Evolutionary conservation across 1,139 yeast species (phyloP).

Genomic region (Candida albicans): DNA sequence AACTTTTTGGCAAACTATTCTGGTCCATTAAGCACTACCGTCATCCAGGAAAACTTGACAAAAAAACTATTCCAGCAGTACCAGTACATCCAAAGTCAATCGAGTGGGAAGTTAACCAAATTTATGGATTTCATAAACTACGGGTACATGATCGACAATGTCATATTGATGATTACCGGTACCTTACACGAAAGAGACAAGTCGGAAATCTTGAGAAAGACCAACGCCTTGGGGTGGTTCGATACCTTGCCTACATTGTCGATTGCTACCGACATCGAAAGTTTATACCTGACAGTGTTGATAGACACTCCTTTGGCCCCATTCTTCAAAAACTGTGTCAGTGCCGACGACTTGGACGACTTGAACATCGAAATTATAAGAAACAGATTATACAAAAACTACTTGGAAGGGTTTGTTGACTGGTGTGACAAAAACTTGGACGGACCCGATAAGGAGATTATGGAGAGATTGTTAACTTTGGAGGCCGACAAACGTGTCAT

Average conservation of each 20-base stretch:
- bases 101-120: constrained; percentile 74
- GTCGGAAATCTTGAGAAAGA: constrained; percentile 79
- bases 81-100: constrained; percentile 79
- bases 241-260: constrained; percentile 94
- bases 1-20: constrained; percentile 82
- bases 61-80: constrained; percentile 79
- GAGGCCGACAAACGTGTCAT: constrained; percentile 96
- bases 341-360: constrained; percentile 95
- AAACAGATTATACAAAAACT: constrained; percentile 88
- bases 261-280: constrained; percentile 91
- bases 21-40: constrained; percentile 77
- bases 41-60: constrained; percentile 77
- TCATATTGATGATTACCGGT: constrained; percentile 93
- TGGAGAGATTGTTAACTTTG: constrained; percentile 74
- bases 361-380: constrained; percentile 92
- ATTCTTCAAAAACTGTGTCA: constrained; percentile 85
- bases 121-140: constrained; percentile 90
- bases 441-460: constrained; percentile 77
- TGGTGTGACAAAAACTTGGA: constrained; percentile 63
- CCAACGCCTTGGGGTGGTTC: constrained; percentile 98
- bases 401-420: constrained; percentile 79
- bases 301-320: constrained; percentile 98
- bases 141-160: constrained; percentile 98
- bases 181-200: constrained; percentile 94
- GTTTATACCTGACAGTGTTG: constrained; percentile 89